Evolutionary conservation across 768 basidiomycete species (phyloP), one percentile per base, ranked within the genome.

Genomic region (Naematelia encephala): DNA sequence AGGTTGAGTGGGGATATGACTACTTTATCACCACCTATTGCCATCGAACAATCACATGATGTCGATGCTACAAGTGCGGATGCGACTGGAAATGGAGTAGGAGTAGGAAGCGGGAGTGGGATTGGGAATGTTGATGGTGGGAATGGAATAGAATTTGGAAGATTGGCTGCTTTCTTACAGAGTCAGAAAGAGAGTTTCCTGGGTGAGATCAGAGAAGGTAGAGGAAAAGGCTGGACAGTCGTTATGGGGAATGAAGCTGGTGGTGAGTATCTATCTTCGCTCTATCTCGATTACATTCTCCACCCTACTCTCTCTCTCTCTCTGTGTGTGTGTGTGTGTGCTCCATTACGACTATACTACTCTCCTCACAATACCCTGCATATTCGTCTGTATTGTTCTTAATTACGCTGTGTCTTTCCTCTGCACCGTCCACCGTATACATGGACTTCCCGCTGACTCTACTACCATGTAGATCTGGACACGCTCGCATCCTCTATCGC

Each of bases 201-300:
- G 21, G 71, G 68, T 16, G 87, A 86, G 50, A 67, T 86, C 16
- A 71, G 79, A 23, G 78, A 78, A 1, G 80, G 79, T 0, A 80
- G 81, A 42, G 82, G 80, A 0, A 64, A 74, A 4, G 83, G 85
- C 48, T 98, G 92, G 93, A 87, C 84, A 0, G 81, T 96, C 4
- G 87, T 86, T 0, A 89, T 92, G 86, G 93, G 94, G 0, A 99
- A 99, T 75, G 94, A 98, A 78, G 91, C 94, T 13, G 93, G 93
- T 70, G 94, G 94, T 93, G 19, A 59, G 77, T 67, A 19, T 8
- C 23, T 5, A 2, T 34, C 29, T 73, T 58, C 79, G 69, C 19
- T 47, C 30, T 13, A 30, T 54, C 34, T 29, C 19, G 45, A 25
- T 34, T 28, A 10, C 13, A n/a, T 43, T 21, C 26, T 59, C 1